A percentile compares a stretch with the other conserved stretches of the same genome.
Conservation (phyloP, 306 rosid genomes). For the Castanea crenata region DNA sequence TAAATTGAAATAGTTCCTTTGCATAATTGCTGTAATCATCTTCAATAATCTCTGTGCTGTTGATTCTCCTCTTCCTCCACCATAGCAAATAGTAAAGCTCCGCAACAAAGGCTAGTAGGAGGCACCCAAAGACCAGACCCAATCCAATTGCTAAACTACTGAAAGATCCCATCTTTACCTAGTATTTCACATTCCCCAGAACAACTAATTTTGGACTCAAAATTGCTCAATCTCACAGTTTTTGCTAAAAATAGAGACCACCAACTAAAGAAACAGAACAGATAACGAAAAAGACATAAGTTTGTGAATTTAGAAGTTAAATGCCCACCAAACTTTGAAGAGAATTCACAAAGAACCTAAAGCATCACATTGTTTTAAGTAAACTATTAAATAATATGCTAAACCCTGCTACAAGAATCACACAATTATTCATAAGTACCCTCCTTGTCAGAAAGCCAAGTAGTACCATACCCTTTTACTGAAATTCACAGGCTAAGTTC, state of each 20-base stretch:
- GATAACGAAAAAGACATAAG: neutral
- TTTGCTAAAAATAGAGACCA: neutral
- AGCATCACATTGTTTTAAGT: neutral
- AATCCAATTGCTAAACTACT: slow-evolving; percentile 58
- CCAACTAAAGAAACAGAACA: too few species aligned
- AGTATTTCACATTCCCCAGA: slow-evolving; percentile 48
- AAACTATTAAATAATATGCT: neutral
- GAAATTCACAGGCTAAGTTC: slow-evolving; percentile 28
- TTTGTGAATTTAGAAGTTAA: neutral
- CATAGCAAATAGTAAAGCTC: slow-evolving; percentile 79
- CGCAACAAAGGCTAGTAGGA: slow-evolving; percentile 57
- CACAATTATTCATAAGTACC: slow-evolving; percentile 12
- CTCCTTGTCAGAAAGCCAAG: slow-evolving; percentile 5
- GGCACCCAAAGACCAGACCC: slow-evolving; percentile 67
- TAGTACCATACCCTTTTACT: slow-evolving; percentile 4
- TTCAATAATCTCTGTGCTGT: slow-evolving; percentile 47
- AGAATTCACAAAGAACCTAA: neutral
- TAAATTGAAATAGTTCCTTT: slow-evolving; percentile 44
- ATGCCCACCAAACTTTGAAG: neutral
- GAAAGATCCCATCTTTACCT: slow-evolving; percentile 36
- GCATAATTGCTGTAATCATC: slow-evolving; percentile 42
- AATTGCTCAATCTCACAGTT: neutral
- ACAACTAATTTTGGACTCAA: neutral
- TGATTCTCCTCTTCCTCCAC: slow-evolving; percentile 66
- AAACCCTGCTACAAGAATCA: slow-evolving; percentile 2